Percentiles rank a stretch among this genome's conserved stretches.
These are phyloP conservation scores for Starmerella floricola DNA, from an alignment of 805 yeast species.

Conservation along the genomic window DNA sequence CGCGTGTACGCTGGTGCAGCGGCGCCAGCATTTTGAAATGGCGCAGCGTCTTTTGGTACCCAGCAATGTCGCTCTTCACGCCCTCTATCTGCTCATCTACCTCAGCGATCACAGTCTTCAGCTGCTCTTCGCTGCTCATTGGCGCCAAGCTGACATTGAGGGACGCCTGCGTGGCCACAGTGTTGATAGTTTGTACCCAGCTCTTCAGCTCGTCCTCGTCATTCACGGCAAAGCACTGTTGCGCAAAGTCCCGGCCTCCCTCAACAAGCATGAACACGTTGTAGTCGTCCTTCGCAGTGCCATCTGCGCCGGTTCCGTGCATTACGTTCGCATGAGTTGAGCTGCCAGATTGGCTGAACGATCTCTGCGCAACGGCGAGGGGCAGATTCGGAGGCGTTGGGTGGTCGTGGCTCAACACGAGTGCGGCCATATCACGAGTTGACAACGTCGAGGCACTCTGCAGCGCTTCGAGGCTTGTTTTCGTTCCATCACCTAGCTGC, in stretches of 20 bases:
- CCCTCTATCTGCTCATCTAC: constrained; percentile 29
- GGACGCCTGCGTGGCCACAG: constrained; percentile 36
- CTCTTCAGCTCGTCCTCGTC: constrained; percentile 38
- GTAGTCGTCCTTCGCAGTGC: constrained; percentile 4
- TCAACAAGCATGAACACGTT: constrained; percentile 24
- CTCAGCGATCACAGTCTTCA: constrained; percentile 19
- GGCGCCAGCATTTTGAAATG: constrained; percentile 44
- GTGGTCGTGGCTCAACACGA: constrained; percentile 9
- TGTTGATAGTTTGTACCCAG: constrained; percentile 50
- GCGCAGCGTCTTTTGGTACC: constrained; percentile 29
- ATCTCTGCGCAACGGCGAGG: too few species aligned
- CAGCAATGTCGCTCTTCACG: constrained; percentile 29
- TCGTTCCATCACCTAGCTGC: constrained; percentile 1
- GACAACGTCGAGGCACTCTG: constrained; percentile 29
- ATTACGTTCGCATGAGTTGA: background rate
- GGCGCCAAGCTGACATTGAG: constrained; percentile 5
- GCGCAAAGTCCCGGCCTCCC: constrained; percentile 26
- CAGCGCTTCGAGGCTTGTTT: constrained; percentile 29
- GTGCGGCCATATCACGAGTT: constrained; percentile 35
- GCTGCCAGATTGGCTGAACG: too few species aligned
- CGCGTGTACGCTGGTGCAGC: constrained; percentile 41
- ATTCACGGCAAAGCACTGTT: constrained; percentile 33
- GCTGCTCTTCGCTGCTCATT: background rate
- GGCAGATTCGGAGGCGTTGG: too few species aligned
- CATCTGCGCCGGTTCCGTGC: background rate